Base-by-base conservation (phyloP, 2,329 filamentous ascomycete genomes). In the Colletotrichum sidae region DNA sequence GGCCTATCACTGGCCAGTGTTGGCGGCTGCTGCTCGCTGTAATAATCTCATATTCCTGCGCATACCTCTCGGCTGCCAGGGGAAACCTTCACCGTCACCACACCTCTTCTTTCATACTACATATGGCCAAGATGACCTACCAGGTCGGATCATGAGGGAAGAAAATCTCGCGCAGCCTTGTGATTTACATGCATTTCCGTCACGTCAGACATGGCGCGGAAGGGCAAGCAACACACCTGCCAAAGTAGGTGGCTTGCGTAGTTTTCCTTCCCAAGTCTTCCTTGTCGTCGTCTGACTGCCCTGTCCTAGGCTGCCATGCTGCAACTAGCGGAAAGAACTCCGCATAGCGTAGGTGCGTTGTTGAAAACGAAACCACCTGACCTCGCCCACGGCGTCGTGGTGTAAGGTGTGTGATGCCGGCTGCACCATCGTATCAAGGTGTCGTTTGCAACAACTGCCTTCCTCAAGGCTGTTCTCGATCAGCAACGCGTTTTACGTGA, bases 361-460 rank as follows among this genome's bases (percentile, higher is more conserved):
- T 51, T 61, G 46, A 62, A 65, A 65, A 47, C 49, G 62, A 62
- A 62, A 61, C 62, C 57, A 47, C 25, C 61, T 38, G 51, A 55
- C 44, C 56, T 25, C 25, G 25, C 25, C 25, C 25, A 5, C 25
- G 25, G 25, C 25, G 25, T 25, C 25, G 25, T 25, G 25, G 25
- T 25, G 25, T 25, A 25, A 5, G 25, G 25, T 25, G 25, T 25
- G 25, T 25, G 25, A 25, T 25, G 25, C 25, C 51, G 51, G 50
- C 49, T 65, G 58, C 62, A 62, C 52, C 58, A 52, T 41, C 62
- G 62, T 52, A 35, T 53, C 45, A 45, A 38, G 39, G 39, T 47
- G 37, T 52, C 13, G 38, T 62, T 51, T 57, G 55, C 45, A 53
- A 25, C 25, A 25, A 25, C 25, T 5, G 25, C 25, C 25, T 25